Evolutionary conservation across 441 rosid species (phyloP), one percentile per base, ranked within the genome.

Genomic region (Biscutella laevigata): DNA sequence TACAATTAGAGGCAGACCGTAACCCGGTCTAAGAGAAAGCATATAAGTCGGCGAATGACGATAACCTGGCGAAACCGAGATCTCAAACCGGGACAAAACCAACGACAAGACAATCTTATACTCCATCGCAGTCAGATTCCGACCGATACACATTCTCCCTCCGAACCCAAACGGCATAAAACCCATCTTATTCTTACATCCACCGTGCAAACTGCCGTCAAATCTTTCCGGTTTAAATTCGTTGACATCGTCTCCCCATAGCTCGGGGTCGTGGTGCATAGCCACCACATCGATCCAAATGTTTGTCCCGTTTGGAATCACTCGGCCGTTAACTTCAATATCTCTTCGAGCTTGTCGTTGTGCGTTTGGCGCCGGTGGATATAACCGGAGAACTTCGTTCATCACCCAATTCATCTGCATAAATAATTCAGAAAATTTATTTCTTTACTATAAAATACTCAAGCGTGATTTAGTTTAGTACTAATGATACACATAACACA

Each of bases 91-190:
- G 22, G 85, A 57, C 38, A 92, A 79, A 26, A 86, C 68, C 30
- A 74, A 64, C 12, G 88, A 72, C 14, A 92, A 52, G 3, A 84
- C 90, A 53, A 82, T 54, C 75, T 82, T 88, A 29, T 88, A 86
- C 72, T 92, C 95, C 92, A 86, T 79, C 30, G 40, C 60, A 0
- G 82, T 70, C 76, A 86, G 65, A 61, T 84, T 86, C 69, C 85
- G 71, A 2, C 97, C 97, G 0, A 92, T 62, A 40, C 99, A 92
- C 97, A 86, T 88, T 53, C 99, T 84, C 11, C 97, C 95, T 29
- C 99, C 99, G 6, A 86, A 92, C 17, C 99, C 99, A 38, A 92
- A 92, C 1, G 99, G 99, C 82, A 88, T 61, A 55, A 70, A 92
- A 2, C 95, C 97, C 97, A 92, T 88, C 69, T 84, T 88, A 54